A percentile compares a stretch with the other conserved stretches of the same genome.
Evolutionary conservation across 805 yeast species (phyloP).

Genomic region (Metschnikowia aberdeeniae): DNA sequence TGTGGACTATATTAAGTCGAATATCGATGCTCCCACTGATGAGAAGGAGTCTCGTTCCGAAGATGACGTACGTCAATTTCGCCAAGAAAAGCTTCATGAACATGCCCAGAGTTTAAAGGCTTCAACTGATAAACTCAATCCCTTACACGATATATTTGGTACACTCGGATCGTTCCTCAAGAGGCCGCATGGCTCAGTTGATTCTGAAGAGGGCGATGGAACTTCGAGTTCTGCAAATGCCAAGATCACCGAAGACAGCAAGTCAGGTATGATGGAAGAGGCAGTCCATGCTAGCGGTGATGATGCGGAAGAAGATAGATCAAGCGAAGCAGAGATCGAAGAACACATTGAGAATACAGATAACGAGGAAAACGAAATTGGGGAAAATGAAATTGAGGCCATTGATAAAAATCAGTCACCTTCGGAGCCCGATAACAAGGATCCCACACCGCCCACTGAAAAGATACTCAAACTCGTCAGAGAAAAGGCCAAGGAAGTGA

Average conservation of each 20-base stretch:
- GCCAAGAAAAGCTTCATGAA: conserved; percentile 1
- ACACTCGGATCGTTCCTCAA: neutral
- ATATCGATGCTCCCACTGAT: neutral
- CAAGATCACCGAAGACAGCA: too few species aligned
- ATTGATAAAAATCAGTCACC: too few species aligned
- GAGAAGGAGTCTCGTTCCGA: neutral
- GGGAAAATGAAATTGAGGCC: too few species aligned
- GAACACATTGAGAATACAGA: too few species aligned
- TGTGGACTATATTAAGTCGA: neutral
- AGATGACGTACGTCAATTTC: neutral
- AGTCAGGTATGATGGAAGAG: too few species aligned
- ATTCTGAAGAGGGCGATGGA: too few species aligned
- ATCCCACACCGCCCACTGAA: neutral
- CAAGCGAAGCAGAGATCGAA: too few species aligned
- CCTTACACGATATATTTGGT: neutral
- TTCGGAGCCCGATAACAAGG: neutral
- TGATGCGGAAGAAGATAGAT: too few species aligned
- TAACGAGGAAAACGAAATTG: too few species aligned
- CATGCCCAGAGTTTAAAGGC: neutral
- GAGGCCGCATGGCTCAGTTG: too few species aligned
- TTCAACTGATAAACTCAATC: neutral
- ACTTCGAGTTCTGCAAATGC: too few species aligned
- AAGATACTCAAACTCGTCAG: neutral
- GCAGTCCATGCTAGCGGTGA: too few species aligned
- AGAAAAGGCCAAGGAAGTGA: neutral